These are phyloP conservation scores for Phytophthora sojae DNA, from an alignment of 352 stramenopile genomes.

Conservation along the genomic window DNA sequence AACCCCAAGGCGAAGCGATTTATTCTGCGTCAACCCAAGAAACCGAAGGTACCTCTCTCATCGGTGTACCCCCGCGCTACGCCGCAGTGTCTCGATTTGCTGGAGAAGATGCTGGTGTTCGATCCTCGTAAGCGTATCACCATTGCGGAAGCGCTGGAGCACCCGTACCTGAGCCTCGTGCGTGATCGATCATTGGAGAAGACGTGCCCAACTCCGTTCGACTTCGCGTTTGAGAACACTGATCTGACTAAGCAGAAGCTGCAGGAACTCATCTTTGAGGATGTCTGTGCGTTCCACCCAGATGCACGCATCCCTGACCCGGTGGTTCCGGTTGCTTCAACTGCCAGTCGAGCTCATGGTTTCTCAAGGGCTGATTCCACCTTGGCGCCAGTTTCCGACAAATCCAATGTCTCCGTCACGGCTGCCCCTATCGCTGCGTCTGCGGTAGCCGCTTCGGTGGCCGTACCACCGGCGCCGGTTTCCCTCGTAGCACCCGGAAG, in stretches of 20 bases:
- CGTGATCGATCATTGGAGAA: slow-evolving; percentile 78
- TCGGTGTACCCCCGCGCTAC: slow-evolving; percentile 89
- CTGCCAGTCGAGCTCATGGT: slow-evolving; percentile 22
- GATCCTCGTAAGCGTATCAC: slow-evolving; percentile 90
- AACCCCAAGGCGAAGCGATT: slow-evolving; percentile 92
- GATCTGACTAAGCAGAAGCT: slow-evolving; percentile 92
- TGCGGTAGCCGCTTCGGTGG: slow-evolving; percentile 16
- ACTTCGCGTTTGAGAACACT: slow-evolving; percentile 90
- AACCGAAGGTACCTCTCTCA: slow-evolving; percentile 81
- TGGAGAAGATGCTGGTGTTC: slow-evolving; percentile 95
- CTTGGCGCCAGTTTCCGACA: slow-evolving; percentile 22
- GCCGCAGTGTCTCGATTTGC: slow-evolving; percentile 86
- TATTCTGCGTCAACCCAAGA: slow-evolving; percentile 89
- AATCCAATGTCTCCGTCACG: slow-evolving; percentile 16
- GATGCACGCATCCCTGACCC: slow-evolving; percentile 69
- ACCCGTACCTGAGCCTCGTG: slow-evolving; percentile 83
- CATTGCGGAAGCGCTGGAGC: slow-evolving; percentile 77
- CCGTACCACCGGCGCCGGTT: slow-evolving; percentile 33
- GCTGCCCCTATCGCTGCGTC: slow-evolving; percentile 14
- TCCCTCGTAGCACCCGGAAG: slow-evolving; percentile 25
- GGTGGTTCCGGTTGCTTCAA: slow-evolving; percentile 10
- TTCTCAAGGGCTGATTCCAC: slow-evolving; percentile 26
- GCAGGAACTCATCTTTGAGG: slow-evolving; percentile 92
- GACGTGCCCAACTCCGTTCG: slow-evolving; percentile 81
- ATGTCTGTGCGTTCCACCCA: slow-evolving; percentile 90